phyloP scores from a whole-genome alignment of 2,329 filamentous ascomycete genomes.

The Calonectria henricotiae region DNA sequence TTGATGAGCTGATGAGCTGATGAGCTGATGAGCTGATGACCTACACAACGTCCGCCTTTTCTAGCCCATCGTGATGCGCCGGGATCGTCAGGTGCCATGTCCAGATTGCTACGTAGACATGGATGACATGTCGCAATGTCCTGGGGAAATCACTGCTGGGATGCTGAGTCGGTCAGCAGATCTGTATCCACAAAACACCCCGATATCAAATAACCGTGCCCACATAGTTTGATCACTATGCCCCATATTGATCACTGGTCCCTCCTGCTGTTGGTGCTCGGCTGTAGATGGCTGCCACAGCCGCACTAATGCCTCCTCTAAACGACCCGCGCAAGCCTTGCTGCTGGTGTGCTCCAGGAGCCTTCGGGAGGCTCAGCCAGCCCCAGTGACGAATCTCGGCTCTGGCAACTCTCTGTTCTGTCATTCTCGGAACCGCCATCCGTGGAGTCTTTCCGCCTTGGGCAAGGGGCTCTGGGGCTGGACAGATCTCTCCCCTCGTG shows the following conservation, averaged over 20 bases:
- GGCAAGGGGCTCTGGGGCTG: background rate
- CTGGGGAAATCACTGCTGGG: conserved; percentile 19
- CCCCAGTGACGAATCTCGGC: conserved; percentile 1
- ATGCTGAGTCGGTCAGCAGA: conserved; percentile 34
- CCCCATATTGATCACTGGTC: conserved; percentile 17
- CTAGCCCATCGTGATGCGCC: conserved; percentile 13
- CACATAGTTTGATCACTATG: conserved; percentile 30
- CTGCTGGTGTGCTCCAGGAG: background rate
- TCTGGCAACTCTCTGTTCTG: background rate
- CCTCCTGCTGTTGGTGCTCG: conserved; percentile 7
- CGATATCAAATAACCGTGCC: conserved; percentile 21
- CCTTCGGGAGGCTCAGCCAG: background rate
- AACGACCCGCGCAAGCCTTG: conserved; percentile 9
- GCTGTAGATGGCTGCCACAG: conserved; percentile 16
- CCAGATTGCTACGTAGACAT: conserved; percentile 15
- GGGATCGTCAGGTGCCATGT: background rate
- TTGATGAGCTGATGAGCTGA: conserved; percentile 33
- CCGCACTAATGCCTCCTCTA: conserved; percentile 14
- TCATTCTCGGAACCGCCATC: background rate
- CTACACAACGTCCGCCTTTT: background rate
- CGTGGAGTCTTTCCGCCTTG: background rate
- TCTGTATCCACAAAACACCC: conserved; percentile 30
- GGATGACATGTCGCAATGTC: conserved; percentile 34
- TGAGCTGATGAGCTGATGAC: conserved; percentile 34
- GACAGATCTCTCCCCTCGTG: background rate